Percentiles rank a stretch among this genome's conserved stretches.
Conservation (phyloP, 495 filamentous ascomycete genomes). For the Aspergillus bertholletiae region DNA sequence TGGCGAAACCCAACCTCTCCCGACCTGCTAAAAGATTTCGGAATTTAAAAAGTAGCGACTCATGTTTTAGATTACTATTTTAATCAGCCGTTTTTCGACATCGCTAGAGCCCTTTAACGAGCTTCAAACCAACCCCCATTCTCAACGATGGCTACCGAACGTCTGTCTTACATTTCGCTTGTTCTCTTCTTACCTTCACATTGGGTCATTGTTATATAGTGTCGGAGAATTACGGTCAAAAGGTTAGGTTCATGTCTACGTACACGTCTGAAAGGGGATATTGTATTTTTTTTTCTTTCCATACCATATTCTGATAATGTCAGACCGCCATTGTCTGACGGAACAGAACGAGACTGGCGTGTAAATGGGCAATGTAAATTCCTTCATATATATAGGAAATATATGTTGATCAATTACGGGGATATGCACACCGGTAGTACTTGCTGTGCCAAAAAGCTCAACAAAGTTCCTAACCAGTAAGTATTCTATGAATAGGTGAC, state of each 20-base stretch:
- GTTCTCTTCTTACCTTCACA: not conserved
- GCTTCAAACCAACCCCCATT: not conserved
- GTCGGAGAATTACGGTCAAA: not conserved
- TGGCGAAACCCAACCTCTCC: slow-evolving; percentile 3
- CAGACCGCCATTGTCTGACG: not conserved
- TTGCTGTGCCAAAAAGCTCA: not conserved
- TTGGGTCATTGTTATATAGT: slow-evolving; percentile 6
- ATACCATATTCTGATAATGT: too few relatives aligned
- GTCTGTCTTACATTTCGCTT: not conserved
- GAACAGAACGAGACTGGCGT: slow-evolving; percentile 2
- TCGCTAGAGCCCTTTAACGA: not conserved
- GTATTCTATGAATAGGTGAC: not conserved
- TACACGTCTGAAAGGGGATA: not conserved
- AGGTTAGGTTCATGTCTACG: not conserved
- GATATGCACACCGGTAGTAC: not conserved
- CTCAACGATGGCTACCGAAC: not conserved
- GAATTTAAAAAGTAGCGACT: slow-evolving; percentile 3
- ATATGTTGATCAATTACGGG: not conserved
- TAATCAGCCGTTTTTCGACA: slow-evolving; percentile 13
- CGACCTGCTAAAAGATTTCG: slow-evolving; percentile 1
- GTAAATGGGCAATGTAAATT: slow-evolving; percentile 8
- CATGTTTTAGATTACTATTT: slow-evolving; percentile 10
- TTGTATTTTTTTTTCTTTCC: not conserved
- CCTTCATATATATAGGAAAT: slow-evolving; percentile 7
- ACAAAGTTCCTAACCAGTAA: not conserved